These are phyloP conservation scores for Fusarium anthophilum DNA, from an alignment of 2,329 filamentous ascomycete species.

Conservation along the genomic window DNA sequence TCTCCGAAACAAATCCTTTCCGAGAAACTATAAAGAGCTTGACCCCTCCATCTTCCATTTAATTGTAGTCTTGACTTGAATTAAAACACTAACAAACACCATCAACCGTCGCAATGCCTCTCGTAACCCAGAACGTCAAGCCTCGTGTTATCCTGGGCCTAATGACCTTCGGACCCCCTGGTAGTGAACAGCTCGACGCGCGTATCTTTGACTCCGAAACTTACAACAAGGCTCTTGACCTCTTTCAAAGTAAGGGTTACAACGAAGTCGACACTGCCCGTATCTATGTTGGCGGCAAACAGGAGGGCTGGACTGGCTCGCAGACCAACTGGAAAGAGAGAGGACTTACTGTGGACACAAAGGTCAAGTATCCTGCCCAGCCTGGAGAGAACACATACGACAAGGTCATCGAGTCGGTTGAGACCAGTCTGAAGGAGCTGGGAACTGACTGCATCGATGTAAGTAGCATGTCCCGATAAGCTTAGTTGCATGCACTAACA, in stretches of 20 bases:
- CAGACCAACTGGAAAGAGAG: conserved; percentile 78
- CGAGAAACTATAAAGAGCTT: conserved; percentile 11
- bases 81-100: not conserved
- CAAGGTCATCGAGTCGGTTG: conserved; percentile 71
- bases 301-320: conserved; percentile 81
- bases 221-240: conserved; percentile 77
- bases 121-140: conserved; percentile 57
- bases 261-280: conserved; percentile 87
- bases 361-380: conserved; percentile 70
- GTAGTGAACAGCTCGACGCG: conserved; percentile 66
- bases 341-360: conserved; percentile 81
- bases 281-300: conserved; percentile 74
- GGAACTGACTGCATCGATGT: conserved; percentile 77
- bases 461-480: conserved; percentile 40
- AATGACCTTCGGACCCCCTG: conserved; percentile 83
- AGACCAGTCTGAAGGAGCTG: conserved; percentile 75
- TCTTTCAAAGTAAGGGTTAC: conserved; percentile 82
- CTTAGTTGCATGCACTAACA: conserved; percentile 7
- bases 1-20: conserved; percentile 10
- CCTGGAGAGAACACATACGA: conserved; percentile 70
- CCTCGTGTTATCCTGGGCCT: conserved; percentile 82
- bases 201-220: conserved; percentile 74
- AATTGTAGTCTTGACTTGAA: not conserved
- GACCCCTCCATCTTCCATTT: not conserved
- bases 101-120: conserved; percentile 53